Evolutionary conservation across 1,284 basidiomycete species (phyloP), one percentile per base, ranked within the genome.

Genomic region (Amylostereum chailletii): DNA sequence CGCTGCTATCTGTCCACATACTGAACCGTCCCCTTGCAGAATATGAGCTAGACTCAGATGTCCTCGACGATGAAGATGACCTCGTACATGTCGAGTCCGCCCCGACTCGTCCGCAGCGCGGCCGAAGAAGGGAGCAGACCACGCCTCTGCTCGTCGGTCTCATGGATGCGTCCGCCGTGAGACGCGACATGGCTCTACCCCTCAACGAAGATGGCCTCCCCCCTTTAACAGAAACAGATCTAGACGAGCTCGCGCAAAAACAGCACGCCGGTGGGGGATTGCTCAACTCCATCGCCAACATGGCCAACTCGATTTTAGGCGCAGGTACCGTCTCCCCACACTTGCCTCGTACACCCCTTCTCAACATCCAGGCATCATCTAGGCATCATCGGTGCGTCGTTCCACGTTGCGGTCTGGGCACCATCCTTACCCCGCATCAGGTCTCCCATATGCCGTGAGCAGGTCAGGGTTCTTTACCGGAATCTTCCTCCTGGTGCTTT

Each of bases 251-350:
- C 31, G 79, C 79, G 30, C 74, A 77, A 38, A 86, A 86, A 61
- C 72, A 75, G 44, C 73, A 70, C 50, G 75, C 83, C 2, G 90
- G 90, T 29, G 91, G 92, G 31, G 84, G 85, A 0, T 69, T 94
- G 66, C 46, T 93, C 2, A 88, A 92, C 58, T 92, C 88, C 5
- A 79, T 94, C 46, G 89, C 90, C 27, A 94, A 94, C 60, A 94
- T 94, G 91, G 91, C 93, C 32, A 99, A 99, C 65, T 94, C 92
- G 4, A 98, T 99, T 47, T 72, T 99, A 29, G 95, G 95, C 40
- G 95, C 95, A 61, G 92, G 91, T 88, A 59, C 46, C 37, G 47
- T n/a, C 41, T 37, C 32, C 42, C 34, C 9, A 34, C 10, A 39
- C 41, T 47, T 26, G 37, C 45, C 38, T 43, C 55, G 34, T 54